Conservation (phyloP, 495 filamentous ascomycete genomes). For the Parachaetomium inaequale region DNA sequence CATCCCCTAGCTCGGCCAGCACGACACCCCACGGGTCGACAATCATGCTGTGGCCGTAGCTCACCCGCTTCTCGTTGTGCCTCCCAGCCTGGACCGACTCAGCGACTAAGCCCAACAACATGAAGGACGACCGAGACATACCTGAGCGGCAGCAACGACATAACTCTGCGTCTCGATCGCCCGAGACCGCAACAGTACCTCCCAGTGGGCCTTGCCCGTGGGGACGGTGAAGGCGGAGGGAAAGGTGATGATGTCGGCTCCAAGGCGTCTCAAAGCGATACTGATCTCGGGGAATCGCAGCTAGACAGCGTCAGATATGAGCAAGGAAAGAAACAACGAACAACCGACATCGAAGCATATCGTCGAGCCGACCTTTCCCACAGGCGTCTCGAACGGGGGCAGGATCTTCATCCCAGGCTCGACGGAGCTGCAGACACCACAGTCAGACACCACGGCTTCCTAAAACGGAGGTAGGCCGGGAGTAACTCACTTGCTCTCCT, state of each 20-base stretch:
- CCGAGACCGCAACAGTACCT: slow-evolving; percentile 67
- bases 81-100: slow-evolving; percentile 8
- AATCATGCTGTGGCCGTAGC: slow-evolving; percentile 88
- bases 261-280: slow-evolving; percentile 49
- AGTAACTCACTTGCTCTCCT: slow-evolving; percentile 27
- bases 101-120: background rate
- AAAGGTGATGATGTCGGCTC: slow-evolving; percentile 75
- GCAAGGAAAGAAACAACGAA: no score
- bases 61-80: slow-evolving; percentile 75
- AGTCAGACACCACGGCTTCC: slow-evolving; percentile 13
- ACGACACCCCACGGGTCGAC: slow-evolving; percentile 86
- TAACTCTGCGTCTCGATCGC: slow-evolving; percentile 89
- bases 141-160: slow-evolving; percentile 85
- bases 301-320: slow-evolving; percentile 10
- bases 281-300: slow-evolving; percentile 75
- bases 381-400: slow-evolving; percentile 64
- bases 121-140: slow-evolving; percentile 39
- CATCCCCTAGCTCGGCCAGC: slow-evolving; percentile 57
- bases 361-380: slow-evolving; percentile 71
- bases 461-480: background rate
- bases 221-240: slow-evolving; percentile 89
- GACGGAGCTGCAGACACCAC: slow-evolving; percentile 20
- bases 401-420: slow-evolving; percentile 35
- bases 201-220: slow-evolving; percentile 86
- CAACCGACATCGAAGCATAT: slow-evolving; percentile 83